Base-by-base conservation (phyloP, 108 stramenopile genomes). In the Schizochytrium sp. region DNA sequence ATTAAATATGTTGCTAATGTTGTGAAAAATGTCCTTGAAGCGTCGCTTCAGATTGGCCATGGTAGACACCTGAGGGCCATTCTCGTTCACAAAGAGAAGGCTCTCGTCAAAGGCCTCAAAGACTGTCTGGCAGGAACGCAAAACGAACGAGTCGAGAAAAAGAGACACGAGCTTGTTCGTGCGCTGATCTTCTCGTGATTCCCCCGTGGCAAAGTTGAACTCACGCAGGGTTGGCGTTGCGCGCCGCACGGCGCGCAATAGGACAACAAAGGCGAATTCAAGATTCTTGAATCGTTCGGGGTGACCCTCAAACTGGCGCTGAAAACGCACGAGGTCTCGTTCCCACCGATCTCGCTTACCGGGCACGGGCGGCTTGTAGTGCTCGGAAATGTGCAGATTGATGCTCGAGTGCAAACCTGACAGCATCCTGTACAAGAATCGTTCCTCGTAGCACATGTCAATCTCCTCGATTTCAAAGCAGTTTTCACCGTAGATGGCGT, bases 51-150 rank as follows among this genome's bases (percentile, higher is more conserved):
- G 89, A 4, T 72, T 45, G 21, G 53, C 47, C 60, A 58, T 53
- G 87, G 55, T 55, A 47, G 72, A 87, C 5, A 90, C 94, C 57
- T 92, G 88, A 41, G 91, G 88, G 5, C 72, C 43, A 21, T 23
- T 21, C 51, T 28, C 89, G 60, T 95, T 92, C 55, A 91, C 92
- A 92, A 98, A 98, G 96, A 98, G 96, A 72, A 96, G 88, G 60
- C 93, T 93, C 91, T 98, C 98, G 90, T 98, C 97, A 92, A 98
- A 98, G 71, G 97, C 97, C 4, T 95, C 93, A 90, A 97, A 97
- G 47, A 97, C 96, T 57, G 88, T 72, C 18, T 93, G 93, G 88
- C 96, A 97, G 5, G 94, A 94, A 71, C 93, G 69, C 57, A 97
- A 89, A 72, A 96, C 96, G 47, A 93, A 71, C 5, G 96, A 95